Base-by-base conservation (phyloP, 2,329 filamentous ascomycete genomes). In the Fusarium sp. region DNA sequence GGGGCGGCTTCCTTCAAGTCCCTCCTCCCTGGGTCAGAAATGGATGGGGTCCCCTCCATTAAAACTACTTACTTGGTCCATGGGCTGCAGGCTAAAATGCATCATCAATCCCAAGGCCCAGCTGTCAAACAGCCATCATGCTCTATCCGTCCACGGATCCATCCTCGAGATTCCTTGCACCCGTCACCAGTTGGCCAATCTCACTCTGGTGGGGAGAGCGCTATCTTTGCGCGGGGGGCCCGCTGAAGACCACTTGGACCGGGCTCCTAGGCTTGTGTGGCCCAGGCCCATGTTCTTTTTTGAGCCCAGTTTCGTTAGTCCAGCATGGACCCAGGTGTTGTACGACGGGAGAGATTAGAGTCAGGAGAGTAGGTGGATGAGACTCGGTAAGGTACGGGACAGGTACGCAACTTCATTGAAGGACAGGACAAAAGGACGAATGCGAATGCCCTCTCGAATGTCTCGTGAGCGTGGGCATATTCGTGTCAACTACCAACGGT, bases 41-140 rank as follows among this genome's bases (percentile, higher is more conserved):
- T 32, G 27, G 50, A 54, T 20, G 17, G 50, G 50, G 27, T 30
- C 47, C 50, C 50, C 50, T 54, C 50, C 50, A 54, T 14, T 54
- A 20, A 20, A 20, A 20, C 56, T 20, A 58, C 10, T 27, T 25
- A 58, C 15, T 38, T 27, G 17, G 33, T 59, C 22, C 25, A 32
- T 50, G 40, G 12, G 22, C 14, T 45, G 32, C 43, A 62, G 27
- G 32, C 59, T 47, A 73, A 37, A 64, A 35, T 30, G 17, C 71
- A 61, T 69, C 68, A 74, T 33, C 30, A 32, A 32, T 32, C 43
- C 68, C 45, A 47, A 63, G 71, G 68, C 70, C 57, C 45, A 72
- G 71, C 71, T 74, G 71, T 74, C 71, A 74, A 74, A 74, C 68
- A 69, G 58, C 45, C 50, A 54, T 54, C 50, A 54, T 50, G 15